Evolutionary conservation across 208 protist species (phyloP).

Genomic region (Wallacemonas collosoma): DNA sequence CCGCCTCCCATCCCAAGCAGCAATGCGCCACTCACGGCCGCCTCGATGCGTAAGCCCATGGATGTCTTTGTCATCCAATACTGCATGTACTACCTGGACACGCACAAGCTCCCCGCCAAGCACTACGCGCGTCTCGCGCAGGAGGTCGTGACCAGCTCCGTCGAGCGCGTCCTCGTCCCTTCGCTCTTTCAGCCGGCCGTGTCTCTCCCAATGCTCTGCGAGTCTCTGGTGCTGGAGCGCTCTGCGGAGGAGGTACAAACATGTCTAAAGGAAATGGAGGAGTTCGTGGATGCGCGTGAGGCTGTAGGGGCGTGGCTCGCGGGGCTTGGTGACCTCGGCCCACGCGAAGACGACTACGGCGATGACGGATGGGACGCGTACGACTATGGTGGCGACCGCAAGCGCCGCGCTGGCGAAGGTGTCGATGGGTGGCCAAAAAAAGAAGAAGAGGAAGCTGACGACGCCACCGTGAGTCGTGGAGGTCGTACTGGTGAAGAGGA

Average conservation of each 20-base stretch:
- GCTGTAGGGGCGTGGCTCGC: slow-evolving; percentile 40
- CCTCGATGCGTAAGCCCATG: slow-evolving; percentile 53
- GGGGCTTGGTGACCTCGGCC: slow-evolving; percentile 27
- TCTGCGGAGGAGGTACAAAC: slow-evolving; percentile 66
- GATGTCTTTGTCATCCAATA: slow-evolving; percentile 78
- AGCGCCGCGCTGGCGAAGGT: slow-evolving; percentile 16
- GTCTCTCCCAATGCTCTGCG: slow-evolving; percentile 68
- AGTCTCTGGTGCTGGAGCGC: slow-evolving; percentile 74
- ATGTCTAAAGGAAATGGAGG: slow-evolving; percentile 63
- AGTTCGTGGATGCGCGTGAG: slow-evolving; percentile 75
- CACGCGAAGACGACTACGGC: slow-evolving; percentile 26
- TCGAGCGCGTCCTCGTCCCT: slow-evolving; percentile 64
- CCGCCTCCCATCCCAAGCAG: background rate
- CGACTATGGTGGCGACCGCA: slow-evolving; percentile 26
- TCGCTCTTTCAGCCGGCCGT: slow-evolving; percentile 39
- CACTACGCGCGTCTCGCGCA: slow-evolving; percentile 79
- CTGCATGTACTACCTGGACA: slow-evolving; percentile 73
- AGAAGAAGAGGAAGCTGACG: background rate
- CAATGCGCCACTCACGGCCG: slow-evolving; percentile 17
- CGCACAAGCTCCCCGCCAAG: slow-evolving; percentile 29
- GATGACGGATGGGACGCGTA: slow-evolving; percentile 26
- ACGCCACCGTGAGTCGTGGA: background rate
- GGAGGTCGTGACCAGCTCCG: slow-evolving; percentile 56
- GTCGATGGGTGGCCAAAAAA: slow-evolving; percentile 6
- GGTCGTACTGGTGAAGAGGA: background rate